A percentile compares a stretch with the other conserved stretches of the same genome.
These are phyloP conservation scores for Byssoonygena ceratinophila DNA, from an alignment of 2,329 filamentous ascomycete species.

Conservation along the genomic window DNA sequence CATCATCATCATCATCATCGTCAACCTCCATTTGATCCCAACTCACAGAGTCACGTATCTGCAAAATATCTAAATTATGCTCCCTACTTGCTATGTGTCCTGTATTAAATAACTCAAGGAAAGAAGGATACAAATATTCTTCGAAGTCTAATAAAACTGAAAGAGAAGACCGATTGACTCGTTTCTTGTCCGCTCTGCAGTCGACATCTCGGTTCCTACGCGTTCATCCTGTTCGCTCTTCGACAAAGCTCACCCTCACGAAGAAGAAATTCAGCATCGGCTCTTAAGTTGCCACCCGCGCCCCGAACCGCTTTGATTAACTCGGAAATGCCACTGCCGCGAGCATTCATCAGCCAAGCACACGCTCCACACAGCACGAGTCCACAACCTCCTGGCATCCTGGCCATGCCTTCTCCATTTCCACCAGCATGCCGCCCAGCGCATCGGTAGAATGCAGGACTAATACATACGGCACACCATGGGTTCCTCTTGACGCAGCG, in stretches of 20 bases:
- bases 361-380: constrained; percentile 26
- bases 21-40: too few relatives aligned
- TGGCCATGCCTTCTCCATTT: background rate
- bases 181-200: background rate
- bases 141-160: too few relatives aligned
- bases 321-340: constrained; percentile 18
- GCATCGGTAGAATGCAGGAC: constrained; percentile 32
- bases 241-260: constrained; percentile 18
- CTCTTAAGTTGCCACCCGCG: constrained; percentile 17
- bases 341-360: constrained; percentile 15
- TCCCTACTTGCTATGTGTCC: too few relatives aligned
- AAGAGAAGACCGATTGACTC: too few relatives aligned
- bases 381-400: constrained; percentile 21
- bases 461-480: constrained; percentile 37
- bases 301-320: constrained; percentile 17
- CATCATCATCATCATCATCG: too few relatives aligned
- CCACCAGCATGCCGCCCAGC: background rate
- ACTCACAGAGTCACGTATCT: too few relatives aligned
- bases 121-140: too few relatives aligned
- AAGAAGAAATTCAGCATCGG: constrained; percentile 23
- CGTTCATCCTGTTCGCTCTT: background rate
- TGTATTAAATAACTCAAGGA: too few relatives aligned
- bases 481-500: constrained; percentile 14
- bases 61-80: too few relatives aligned
- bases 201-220: background rate